Evolutionary conservation across 2,329 filamentous ascomycete genomes (phyloP).

Genomic region (Reticulascus tulasneorum): DNA sequence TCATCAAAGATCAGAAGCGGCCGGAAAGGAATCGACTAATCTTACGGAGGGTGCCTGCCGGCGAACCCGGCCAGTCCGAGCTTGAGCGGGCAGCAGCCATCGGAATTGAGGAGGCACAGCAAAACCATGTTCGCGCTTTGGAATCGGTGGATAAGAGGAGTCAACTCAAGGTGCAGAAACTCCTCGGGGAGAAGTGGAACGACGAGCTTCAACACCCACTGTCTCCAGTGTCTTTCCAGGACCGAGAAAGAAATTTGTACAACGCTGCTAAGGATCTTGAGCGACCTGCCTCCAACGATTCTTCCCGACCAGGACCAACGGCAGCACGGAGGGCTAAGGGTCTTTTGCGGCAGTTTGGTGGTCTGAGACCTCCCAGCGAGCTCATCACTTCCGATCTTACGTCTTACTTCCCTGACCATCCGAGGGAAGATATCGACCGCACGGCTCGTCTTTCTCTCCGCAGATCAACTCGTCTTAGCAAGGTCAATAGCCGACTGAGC

Average conservation of each 20-base stretch:
- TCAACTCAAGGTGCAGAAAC: constrained; percentile 81
- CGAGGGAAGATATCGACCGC: constrained; percentile 89
- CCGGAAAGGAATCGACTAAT: constrained; percentile 89
- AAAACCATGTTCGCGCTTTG: constrained; percentile 62
- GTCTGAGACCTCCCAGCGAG: constrained; percentile 89
- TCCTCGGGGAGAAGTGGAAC: constrained; percentile 83
- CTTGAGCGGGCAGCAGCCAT: constrained; percentile 84
- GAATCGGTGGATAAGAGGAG: constrained; percentile 69
- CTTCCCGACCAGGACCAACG: constrained; percentile 31
- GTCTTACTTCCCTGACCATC: constrained; percentile 95
- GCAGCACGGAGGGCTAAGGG: constrained; percentile 39
- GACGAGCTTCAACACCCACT: constrained; percentile 77
- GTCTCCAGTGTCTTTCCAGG: constrained; percentile 71
- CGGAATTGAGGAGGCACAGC: constrained; percentile 79
- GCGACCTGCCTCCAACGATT: constrained; percentile 47
- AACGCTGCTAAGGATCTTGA: constrained; percentile 57
- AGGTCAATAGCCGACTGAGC: constrained; percentile 87
- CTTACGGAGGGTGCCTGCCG: constrained; percentile 84
- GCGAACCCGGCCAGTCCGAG: constrained; percentile 83
- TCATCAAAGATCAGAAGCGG: constrained; percentile 81
- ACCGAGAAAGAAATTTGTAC: constrained; percentile 64
- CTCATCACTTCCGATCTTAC: constrained; percentile 94
- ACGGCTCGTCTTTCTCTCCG: constrained; percentile 91
- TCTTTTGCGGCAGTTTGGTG: constrained; percentile 78
- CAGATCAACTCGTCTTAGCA: constrained; percentile 84